These are phyloP conservation scores for Jaapia argillacea DNA, from an alignment of 768 basidiomycete species.

Conservation along the genomic window DNA sequence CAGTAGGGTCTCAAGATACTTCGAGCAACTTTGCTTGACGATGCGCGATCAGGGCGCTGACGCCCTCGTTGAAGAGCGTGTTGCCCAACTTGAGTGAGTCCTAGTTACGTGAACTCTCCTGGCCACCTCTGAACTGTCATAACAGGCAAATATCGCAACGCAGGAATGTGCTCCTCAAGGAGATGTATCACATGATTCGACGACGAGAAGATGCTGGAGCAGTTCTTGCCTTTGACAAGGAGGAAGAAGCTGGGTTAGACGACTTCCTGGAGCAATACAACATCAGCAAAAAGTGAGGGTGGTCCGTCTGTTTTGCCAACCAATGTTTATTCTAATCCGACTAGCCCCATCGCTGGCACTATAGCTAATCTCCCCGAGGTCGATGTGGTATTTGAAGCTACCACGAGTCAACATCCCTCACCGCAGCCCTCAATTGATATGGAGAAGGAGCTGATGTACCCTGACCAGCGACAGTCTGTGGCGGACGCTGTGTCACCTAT, in stretches of 20 bases:
- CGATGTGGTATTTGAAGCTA: conserved; percentile 9
- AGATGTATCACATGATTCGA: conserved; percentile 61
- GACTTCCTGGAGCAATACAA: conserved; percentile 49
- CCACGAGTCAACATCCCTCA: too few relatives aligned
- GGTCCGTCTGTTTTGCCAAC: conserved; percentile 3
- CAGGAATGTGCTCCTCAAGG: conserved; percentile 59
- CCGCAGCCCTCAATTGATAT: not conserved
- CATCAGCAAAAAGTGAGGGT: conserved; percentile 38
- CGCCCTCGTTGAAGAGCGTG: conserved; percentile 16
- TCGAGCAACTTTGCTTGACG: too few relatives aligned
- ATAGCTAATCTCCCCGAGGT: conserved; percentile 14
- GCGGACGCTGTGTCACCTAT: conserved; percentile 12
- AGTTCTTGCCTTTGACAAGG: conserved; percentile 28
- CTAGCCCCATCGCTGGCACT: conserved; percentile 25
- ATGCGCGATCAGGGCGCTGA: conserved; percentile 1
- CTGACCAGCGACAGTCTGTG: not conserved
- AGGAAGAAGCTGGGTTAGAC: conserved; percentile 29
- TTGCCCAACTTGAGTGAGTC: conserved; percentile 17
- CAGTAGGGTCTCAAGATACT: too few relatives aligned
- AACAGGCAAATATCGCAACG: conserved; percentile 37
- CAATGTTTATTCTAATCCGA: conserved; percentile 5
- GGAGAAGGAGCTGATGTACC: not conserved
- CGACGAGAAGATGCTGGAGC: conserved; percentile 36
- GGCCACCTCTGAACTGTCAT: conserved; percentile 7
- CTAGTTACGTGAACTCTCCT: conserved; percentile 9